These are phyloP conservation scores for Ceratobasidium sp. DNA, from an alignment of 1,284 basidiomycete species.

Conservation along the genomic window DNA sequence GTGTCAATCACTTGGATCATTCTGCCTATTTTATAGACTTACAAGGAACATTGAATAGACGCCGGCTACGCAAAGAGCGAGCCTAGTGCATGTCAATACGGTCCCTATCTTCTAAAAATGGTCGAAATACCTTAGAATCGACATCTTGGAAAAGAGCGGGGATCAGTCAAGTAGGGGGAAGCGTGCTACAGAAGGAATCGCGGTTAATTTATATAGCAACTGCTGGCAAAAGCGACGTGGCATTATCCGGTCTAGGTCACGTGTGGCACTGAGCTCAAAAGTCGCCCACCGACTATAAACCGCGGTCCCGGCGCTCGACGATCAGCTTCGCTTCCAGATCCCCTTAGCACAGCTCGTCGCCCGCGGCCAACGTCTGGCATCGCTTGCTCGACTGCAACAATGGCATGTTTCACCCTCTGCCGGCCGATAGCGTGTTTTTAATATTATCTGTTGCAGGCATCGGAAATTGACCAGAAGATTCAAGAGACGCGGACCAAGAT, in stretches of 20 bases:
- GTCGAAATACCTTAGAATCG: conserved; percentile 1
- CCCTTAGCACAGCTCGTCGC: conserved; percentile 24
- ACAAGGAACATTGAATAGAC: conserved; percentile 82
- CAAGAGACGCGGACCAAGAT: conserved; percentile 89
- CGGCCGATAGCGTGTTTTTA: neutral
- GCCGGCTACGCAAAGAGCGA: conserved; percentile 67
- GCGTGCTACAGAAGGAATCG: neutral
- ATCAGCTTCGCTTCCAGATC: conserved; percentile 4
- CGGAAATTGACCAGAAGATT: conserved; percentile 86
- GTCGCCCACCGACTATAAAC: neutral
- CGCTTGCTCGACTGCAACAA: neutral
- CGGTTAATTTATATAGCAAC: conserved; percentile 12
- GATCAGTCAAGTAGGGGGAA: conserved; percentile 5
- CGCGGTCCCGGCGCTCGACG: conserved; percentile 20
- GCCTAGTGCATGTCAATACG: conserved; percentile 51
- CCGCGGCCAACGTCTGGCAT: neutral
- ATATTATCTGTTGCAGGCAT: neutral
- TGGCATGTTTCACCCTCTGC: neutral
- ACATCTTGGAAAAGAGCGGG: conserved; percentile 13
- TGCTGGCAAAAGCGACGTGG: conserved; percentile 36
- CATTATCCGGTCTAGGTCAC: conserved; percentile 29
- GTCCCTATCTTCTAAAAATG: neutral
- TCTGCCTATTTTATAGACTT: conserved; percentile 47
- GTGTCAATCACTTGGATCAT: conserved; percentile 1
- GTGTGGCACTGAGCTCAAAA: neutral